Evolutionary conservation across 257 asterid genomes (phyloP).

Genomic region (Asclepias syriaca): DNA sequence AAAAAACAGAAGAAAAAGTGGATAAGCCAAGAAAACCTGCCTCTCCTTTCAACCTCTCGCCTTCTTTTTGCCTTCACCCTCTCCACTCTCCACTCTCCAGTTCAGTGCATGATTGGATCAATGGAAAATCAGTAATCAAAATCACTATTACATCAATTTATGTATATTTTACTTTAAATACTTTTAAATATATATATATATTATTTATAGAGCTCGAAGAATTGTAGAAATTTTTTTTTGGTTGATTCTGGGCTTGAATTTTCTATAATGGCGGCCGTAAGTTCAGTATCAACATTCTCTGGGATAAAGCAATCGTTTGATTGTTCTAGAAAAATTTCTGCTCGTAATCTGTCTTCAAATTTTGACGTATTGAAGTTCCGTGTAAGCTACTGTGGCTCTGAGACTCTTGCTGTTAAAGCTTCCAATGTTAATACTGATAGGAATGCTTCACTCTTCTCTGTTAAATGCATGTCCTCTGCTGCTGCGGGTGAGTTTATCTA

Average conservation of each 20-base stretch:
- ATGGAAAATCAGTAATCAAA: conserved; percentile 10
- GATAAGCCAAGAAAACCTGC: neutral
- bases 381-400: conserved; percentile 30
- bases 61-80: neutral
- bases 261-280: conserved; percentile 21
- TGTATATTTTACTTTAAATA: neutral
- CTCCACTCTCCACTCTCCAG: neutral
- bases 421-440: conserved; percentile 8
- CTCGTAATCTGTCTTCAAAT: conserved; percentile 19
- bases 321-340: conserved; percentile 15
- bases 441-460: conserved; percentile 40
- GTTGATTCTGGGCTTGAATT: neutral
- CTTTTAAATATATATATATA: conserved; percentile 1
- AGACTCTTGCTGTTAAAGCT: conserved; percentile 15
- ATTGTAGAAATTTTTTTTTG: neutral
- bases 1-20: neutral
- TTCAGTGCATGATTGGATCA: conserved; percentile 1
- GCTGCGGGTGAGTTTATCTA: conserved; percentile 38
- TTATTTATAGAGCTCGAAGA: neutral
- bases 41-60: conserved; percentile 1
- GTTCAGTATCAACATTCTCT: conserved; percentile 22
- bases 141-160: conserved; percentile 1
- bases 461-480: conserved; percentile 60
- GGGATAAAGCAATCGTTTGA: conserved; percentile 19
- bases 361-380: conserved; percentile 41